Base-by-base conservation (phyloP, 139 green algal genomes). In the Desmodesmus armatus region DNA sequence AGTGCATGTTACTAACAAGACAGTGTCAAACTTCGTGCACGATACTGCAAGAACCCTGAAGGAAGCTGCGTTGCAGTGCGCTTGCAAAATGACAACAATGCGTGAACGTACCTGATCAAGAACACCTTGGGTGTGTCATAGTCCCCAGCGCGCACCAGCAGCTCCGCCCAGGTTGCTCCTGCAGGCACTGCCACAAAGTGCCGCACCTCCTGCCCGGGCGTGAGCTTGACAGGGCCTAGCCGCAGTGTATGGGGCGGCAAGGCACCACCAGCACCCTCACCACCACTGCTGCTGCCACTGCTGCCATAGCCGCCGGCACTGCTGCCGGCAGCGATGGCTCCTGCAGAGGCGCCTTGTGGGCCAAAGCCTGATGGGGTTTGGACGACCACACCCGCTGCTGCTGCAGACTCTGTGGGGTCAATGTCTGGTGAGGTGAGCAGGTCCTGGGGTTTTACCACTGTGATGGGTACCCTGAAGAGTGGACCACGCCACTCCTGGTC, bases 141-240 rank as follows among this genome's bases (percentile, higher is more conserved):
- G 5, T 87, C n/a, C 9, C 83, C 90, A 0, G 91, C 73, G 15
- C 63, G 80, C 23, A 97, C 40, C 3, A 79, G 81, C 73, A 98
- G 72, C 90, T 98, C 93, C 3, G 89, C 95, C 95, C 95, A 98
- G 0, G 90, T 95, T 21, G 96, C 93, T 21, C 96, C 96, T 7
- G 91, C 80, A 0, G 96, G 96, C 23, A 97, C 92, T 5, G 82
- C 89, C 43, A 98, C 85, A 65, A 98, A 98, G 29, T 82, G 81
- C 23, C 94, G 85, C 29, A 89, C 23, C 82, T 96, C 93, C 5
- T 67, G 35, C 31, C 60, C 93, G 2, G 92, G 79, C 21, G 53
- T 39, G 53, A 95, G 93, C 1, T 47, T 27, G 13, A 94, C 29
- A 21, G 33, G 47, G 21, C 82, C 83, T 27, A 92, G 62, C 37